Evolutionary conservation across 1,284 basidiomycete genomes (phyloP), one percentile per base, ranked within the genome.

Genomic region (Coniophora puteana): DNA sequence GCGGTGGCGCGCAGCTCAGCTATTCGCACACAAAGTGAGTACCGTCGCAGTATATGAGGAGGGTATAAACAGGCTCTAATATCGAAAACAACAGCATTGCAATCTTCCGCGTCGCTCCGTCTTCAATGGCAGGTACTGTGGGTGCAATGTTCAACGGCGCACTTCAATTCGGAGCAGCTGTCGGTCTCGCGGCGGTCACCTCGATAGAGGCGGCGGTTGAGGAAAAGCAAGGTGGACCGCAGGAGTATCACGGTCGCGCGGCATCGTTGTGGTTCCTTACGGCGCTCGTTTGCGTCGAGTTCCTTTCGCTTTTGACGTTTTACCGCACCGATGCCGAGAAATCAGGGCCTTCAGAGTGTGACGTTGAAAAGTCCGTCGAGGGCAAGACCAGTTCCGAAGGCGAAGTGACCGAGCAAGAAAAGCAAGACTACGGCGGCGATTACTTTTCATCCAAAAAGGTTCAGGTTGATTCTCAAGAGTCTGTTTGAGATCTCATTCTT

Each of bases 91-190:
- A 17, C 38, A 77, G 72, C 49, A 73, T 80, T 43, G 73, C 74
- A 10, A 67, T 78, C 30, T 71, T 79, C 58, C 66, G 63, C 31
- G 63, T 62, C 13, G 64, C 66, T 3, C 76, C 76, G 2, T 43
- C 71, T 4, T 59, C 63, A 13, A 69, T 73, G 56, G 65, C 74
- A 1, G 77, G 78, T 29, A 72, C 69, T 1, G 69, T 76, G 3
- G 74, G 75, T 13, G 77, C 78, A 2, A 69, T 79, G 23, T 76
- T 77, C 60, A 75, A 74, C 44, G 65, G 67, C 17, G 72, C 72
- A 8, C 64, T 78, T 0, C 74, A 80, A 53, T 60, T 74, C 37
- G 76, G 77, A 17, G 66, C 66, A 4, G 77, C 76, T 2, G 57
- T 72, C 17, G 72, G 71, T 12, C 57, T 71, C 32, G 68, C 77